Evolutionary conservation across 305 asterid genomes (phyloP), one percentile per base, ranked within the genome.

Genomic region (Solanum hybrid): DNA sequence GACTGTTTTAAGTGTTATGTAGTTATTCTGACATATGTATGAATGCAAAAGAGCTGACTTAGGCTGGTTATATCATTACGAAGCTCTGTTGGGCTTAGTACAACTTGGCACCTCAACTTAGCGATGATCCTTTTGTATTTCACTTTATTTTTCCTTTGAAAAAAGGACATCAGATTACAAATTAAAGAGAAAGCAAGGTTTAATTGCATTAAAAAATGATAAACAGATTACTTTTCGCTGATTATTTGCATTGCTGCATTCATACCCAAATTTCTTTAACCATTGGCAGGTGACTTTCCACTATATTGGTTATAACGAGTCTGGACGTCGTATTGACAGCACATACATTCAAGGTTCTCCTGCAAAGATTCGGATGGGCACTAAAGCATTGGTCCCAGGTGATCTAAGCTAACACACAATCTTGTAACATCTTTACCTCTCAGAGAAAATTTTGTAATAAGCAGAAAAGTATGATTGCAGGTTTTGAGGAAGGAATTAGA

Each of bases 311-410:
- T 97, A 97, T 92, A 97, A 97, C 38, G 99, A 97, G 94, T 96
- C 98, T 4, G 99, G 99, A 37, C 94, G 98, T 14, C 98, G 99
- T 89, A 97, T 97, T 88, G 99, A 97, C 97, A 97, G 98, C 89
- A 97, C 98, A 82, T 97, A 97, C 93, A 87, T 95, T 77, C 99
- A 96, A 92, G 98, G 98, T 36, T 79, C 98, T 79, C 99, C 99
- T 45, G 99, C 99, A 81, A 97, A 95, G 94, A 97, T 97, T 76
- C 95, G 98, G 80, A 88, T 96, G 95, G 99, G 99, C 80, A 97
- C 95, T 89, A 97, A 95, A 15, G 98, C 95, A 27, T 92, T 97
- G 91, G 95, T 97, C 89, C 99, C 99, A 97, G 99, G 99, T 97
- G 90, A 91, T 79, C 79, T 83, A 51, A 38, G 73, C 86, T 77